A percentile compares a stretch with the other conserved stretches of the same genome.
Evolutionary conservation across 2,329 filamentous ascomycete genomes (phyloP).

Genomic region (Xylaria sp.): DNA sequence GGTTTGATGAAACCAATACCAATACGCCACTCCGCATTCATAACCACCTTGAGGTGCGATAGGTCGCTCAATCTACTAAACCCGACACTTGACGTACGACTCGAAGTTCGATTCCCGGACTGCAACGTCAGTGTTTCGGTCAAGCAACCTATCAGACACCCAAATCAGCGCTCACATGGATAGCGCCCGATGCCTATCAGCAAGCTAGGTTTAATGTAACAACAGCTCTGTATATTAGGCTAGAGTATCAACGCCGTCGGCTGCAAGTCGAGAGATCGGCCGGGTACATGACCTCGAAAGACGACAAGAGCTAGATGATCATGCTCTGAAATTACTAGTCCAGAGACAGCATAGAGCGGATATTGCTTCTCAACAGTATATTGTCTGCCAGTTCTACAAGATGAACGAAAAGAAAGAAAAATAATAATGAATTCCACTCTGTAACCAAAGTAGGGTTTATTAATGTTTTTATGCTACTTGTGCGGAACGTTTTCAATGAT

Average conservation of each 20-base stretch:
- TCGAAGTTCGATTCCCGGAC: background rate
- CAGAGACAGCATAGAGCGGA: conserved; percentile 4
- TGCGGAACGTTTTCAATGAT: background rate
- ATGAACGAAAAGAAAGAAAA: background rate
- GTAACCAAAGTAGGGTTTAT: background rate
- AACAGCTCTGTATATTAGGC: background rate
- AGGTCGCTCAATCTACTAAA: background rate
- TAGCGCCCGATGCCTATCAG: conserved; percentile 9
- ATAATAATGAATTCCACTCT: conserved; percentile 16
- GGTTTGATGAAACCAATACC: conserved; percentile 10
- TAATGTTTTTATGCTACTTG: background rate
- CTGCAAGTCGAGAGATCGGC: background rate
- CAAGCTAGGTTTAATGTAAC: background rate
- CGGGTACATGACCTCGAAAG: background rate
- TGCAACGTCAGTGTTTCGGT: background rate
- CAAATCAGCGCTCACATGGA: background rate
- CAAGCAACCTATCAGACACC: background rate
- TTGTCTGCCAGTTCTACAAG: conserved; percentile 4
- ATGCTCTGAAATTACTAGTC: conserved; percentile 20
- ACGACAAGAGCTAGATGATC: background rate
- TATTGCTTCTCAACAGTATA: conserved; percentile 9
- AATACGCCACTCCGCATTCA: conserved; percentile 13
- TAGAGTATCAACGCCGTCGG: background rate
- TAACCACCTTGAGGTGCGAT: background rate
- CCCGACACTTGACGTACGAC: background rate